Evolutionary conservation across 148 eudicot species (phyloP).

Genomic region (Cornus florida): DNA sequence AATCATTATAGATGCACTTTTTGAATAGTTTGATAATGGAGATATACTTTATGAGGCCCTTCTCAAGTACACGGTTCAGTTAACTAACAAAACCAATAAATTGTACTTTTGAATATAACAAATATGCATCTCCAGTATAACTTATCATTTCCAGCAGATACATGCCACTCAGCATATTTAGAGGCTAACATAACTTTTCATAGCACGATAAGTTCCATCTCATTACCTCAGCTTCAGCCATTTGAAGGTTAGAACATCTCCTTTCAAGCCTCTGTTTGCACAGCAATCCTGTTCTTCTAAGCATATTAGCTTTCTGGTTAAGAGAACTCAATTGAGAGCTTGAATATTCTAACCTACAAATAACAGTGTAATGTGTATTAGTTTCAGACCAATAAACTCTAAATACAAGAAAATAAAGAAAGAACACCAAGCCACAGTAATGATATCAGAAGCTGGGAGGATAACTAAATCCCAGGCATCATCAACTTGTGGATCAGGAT

Average conservation of each 20-base stretch:
- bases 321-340: slow-evolving; percentile 49
- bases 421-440: background rate
- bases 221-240: slow-evolving; percentile 89
- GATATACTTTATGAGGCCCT: no score
- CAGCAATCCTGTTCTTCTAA: slow-evolving; percentile 41
- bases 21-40: no score
- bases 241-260: slow-evolving; percentile 59
- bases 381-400: background rate
- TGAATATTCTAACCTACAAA: slow-evolving; percentile 59
- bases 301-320: slow-evolving; percentile 38
- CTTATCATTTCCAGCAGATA: background rate
- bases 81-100: background rate
- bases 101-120: no score
- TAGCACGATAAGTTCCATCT: background rate
- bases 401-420: no score
- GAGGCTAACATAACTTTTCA: background rate
- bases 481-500: background rate
- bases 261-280: slow-evolving; percentile 69
- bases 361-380: background rate
- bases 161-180: background rate
- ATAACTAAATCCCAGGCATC: background rate
- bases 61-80: background rate
- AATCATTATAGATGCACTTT: no score
- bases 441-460: background rate
- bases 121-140: background rate